Evolutionary conservation across 129 eudicot genomes (phyloP).

Genomic region (Centaurea solstitialis): DNA sequence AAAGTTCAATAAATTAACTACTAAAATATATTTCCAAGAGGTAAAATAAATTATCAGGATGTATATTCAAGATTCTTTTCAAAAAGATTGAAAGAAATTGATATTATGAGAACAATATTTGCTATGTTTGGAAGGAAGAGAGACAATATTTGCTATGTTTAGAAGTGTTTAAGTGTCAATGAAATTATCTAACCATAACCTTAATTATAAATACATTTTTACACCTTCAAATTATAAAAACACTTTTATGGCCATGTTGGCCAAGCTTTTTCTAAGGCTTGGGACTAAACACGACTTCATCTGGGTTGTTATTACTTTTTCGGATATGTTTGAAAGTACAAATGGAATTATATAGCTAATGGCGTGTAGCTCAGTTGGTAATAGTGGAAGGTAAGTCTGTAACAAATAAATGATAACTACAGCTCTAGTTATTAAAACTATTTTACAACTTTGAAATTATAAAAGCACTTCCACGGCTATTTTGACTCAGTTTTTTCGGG

Average conservation of each 20-base stretch:
- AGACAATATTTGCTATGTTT: too few species aligned
- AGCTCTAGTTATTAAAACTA: neutral
- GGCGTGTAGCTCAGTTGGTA: too few species aligned
- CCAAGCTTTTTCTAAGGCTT: neutral
- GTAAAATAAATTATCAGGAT: neutral
- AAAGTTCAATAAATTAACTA: too few species aligned
- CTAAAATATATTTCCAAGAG: neutral
- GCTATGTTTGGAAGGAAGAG: neutral
- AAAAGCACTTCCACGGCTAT: neutral
- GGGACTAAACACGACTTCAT: neutral
- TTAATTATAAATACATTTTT: too few species aligned
- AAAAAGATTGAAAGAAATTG: neutral
- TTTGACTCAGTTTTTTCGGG: too few species aligned
- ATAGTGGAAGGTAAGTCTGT: too few species aligned
- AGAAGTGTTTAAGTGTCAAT: too few species aligned
- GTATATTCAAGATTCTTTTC: too few species aligned
- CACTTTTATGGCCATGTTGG: neutral
- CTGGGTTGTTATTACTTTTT: too few species aligned
- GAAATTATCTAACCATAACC: neutral
- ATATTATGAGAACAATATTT: neutral
- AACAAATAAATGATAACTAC: too few species aligned
- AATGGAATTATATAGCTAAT: too few species aligned
- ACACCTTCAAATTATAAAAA: neutral
- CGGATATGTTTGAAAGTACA: neutral
- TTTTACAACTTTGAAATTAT: neutral